These are phyloP conservation scores for Gonapodya prolifera DNA, from an alignment of 192 early-diverging fungal genomes.

Conservation along the genomic window DNA sequence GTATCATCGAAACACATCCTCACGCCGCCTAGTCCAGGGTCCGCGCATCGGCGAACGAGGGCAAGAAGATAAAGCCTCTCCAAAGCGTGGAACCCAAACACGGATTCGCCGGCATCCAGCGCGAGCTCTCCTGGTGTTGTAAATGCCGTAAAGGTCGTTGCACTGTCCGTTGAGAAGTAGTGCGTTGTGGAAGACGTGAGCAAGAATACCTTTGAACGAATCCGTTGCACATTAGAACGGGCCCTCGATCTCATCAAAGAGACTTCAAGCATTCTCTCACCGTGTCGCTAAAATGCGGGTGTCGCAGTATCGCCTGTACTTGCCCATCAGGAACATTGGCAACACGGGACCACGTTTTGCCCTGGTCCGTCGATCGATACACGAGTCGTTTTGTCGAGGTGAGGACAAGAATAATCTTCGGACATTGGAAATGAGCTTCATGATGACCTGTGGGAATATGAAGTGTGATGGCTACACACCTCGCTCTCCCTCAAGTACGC, in stretches of 20 bases:
- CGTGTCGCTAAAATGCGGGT: slow-evolving; percentile 47
- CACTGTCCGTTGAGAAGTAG: slow-evolving; percentile 47
- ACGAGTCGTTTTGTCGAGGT: neutral
- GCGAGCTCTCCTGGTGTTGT: slow-evolving; percentile 25
- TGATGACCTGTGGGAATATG: neutral
- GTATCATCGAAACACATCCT: neutral
- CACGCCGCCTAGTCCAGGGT: neutral
- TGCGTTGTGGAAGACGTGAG: slow-evolving; percentile 32
- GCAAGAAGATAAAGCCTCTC: neutral
- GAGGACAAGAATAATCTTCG: neutral
- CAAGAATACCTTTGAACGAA: slow-evolving; percentile 34
- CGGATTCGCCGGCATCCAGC: neutral
- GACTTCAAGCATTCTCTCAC: slow-evolving; percentile 20
- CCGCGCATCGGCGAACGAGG: neutral
- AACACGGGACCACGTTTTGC: slow-evolving; percentile 43
- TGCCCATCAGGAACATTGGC: slow-evolving; percentile 25
- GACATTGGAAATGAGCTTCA: neutral
- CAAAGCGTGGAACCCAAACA: neutral
- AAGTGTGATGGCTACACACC: neutral
- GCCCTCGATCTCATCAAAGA: neutral
- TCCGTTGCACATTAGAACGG: slow-evolving; percentile 4
- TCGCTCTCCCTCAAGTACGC: neutral
- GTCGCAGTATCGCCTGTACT: slow-evolving; percentile 36
- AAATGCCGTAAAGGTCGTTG: slow-evolving; percentile 43
- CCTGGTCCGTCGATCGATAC: slow-evolving; percentile 47